These are phyloP conservation scores for Prunella vulgaris DNA, from an alignment of 257 asterid species.

Conservation along the genomic window DNA sequence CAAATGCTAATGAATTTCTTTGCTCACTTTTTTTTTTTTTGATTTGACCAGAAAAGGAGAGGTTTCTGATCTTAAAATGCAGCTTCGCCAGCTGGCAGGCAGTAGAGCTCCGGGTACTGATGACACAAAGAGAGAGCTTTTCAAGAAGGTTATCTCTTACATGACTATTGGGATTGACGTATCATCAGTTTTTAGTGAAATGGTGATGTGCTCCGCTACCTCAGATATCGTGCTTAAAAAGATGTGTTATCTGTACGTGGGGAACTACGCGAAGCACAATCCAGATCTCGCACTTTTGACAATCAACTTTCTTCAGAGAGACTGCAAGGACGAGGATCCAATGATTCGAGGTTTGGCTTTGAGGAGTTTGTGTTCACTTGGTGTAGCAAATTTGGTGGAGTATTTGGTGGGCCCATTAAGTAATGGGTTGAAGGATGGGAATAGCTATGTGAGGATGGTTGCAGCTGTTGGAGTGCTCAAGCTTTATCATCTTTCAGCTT, in stretches of 20 bases:
- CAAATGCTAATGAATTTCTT: slow-evolving; percentile 4
- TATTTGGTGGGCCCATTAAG: slow-evolving; percentile 93
- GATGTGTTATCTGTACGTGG: slow-evolving; percentile 95
- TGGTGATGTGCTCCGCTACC: slow-evolving; percentile 99
- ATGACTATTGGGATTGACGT: slow-evolving; percentile 97
- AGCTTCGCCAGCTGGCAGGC: slow-evolving; percentile 95
- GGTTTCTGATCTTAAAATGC: slow-evolving; percentile 88
- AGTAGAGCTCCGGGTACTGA: slow-evolving; percentile 94
- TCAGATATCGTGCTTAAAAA: slow-evolving; percentile 95
- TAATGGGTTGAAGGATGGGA: slow-evolving; percentile 86
- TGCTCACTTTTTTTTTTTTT: slow-evolving; percentile 21
- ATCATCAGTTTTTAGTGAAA: slow-evolving; percentile 91
- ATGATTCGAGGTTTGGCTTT: slow-evolving; percentile 98
- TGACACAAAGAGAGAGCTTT: slow-evolving; percentile 86
- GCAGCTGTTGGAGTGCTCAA: slow-evolving; percentile 89
- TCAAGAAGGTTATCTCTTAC: slow-evolving; percentile 93
- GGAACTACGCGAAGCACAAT: slow-evolving; percentile 91
- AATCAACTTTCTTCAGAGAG: slow-evolving; percentile 92
- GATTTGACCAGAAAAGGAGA: slow-evolving; percentile 76
- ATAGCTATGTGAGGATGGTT: slow-evolving; percentile 83
- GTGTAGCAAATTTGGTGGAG: slow-evolving; percentile 94
- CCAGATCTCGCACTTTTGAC: slow-evolving; percentile 97
- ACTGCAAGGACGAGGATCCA: slow-evolving; percentile 99
- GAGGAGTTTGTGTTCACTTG: slow-evolving; percentile 96
- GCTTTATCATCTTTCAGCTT: slow-evolving; percentile 78